These are phyloP conservation scores for Erysimum pusillum DNA, from an alignment of 441 rosid species.

Conservation along the genomic window DNA sequence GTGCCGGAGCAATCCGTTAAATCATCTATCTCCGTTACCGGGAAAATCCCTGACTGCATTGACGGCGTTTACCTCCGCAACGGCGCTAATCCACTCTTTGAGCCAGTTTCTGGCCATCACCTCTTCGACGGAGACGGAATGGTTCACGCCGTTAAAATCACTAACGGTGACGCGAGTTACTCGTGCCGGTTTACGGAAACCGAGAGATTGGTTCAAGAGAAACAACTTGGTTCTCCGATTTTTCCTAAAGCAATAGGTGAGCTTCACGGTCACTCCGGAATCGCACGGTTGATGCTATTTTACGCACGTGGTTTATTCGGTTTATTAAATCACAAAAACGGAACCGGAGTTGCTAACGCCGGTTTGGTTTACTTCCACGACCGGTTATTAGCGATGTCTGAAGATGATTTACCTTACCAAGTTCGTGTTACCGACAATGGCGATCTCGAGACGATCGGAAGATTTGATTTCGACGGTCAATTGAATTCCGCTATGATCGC, in stretches of 20 bases:
- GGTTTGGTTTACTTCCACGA: slow-evolving; percentile 73
- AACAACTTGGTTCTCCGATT: slow-evolving; percentile 61
- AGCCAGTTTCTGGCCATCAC: slow-evolving; percentile 81
- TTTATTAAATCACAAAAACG: slow-evolving; percentile 63
- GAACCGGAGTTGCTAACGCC: slow-evolving; percentile 87
- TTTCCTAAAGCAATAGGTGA: slow-evolving; percentile 90
- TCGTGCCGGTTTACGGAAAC: slow-evolving; percentile 87
- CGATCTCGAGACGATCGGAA: slow-evolving; percentile 72
- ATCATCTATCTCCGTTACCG: slow-evolving; percentile 56
- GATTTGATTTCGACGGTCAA: slow-evolving; percentile 65
- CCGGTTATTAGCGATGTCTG: slow-evolving; percentile 83
- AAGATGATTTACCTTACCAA: slow-evolving; percentile 85
- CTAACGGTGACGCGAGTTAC: slow-evolving; percentile 66
- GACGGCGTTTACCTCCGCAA: slow-evolving; percentile 78
- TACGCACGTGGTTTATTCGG: slow-evolving; percentile 71
- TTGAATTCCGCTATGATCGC: slow-evolving; percentile 76
- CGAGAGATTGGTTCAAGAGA: slow-evolving; percentile 72
- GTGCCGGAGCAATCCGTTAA: slow-evolving; percentile 70
- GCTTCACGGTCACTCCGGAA: slow-evolving; percentile 80
- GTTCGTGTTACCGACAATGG: slow-evolving; percentile 60
- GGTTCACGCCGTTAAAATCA: slow-evolving; percentile 74
- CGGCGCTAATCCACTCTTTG: slow-evolving; percentile 83
- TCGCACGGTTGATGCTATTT: slow-evolving; percentile 67
- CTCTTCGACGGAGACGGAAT: slow-evolving; percentile 88
- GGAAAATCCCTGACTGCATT: slow-evolving; percentile 71